Evolutionary conservation across 352 stramenopile genomes (phyloP), one percentile per base, ranked within the genome.

Genomic region (Globisporangium camurandrum): DNA sequence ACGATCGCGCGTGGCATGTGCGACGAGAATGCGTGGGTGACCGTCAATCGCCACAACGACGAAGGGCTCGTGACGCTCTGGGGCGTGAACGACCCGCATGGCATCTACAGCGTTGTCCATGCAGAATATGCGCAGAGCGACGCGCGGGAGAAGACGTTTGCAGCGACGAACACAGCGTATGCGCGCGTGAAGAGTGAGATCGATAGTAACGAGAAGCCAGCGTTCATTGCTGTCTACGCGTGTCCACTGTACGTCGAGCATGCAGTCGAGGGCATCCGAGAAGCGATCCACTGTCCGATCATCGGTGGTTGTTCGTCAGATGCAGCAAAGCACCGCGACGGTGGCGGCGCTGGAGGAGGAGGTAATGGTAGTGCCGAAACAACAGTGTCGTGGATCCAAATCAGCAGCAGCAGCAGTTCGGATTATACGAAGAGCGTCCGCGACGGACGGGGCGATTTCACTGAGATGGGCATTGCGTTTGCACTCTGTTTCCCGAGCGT

Each of bases 331-430:
- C 75, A 90, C 38, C 69, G 75, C 1, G 76, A 90, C 20, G 76
- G 70, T 12, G 41, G 50, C 7, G 14, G 14, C 14, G 14, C 8
- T 34, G 30, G 30, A 12, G 30, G 30, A 16, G 14, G 30, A 16
- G 3, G 30, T 34, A 12, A 8, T 8, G 30, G 30, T 34, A 76
- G 77, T 28, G 70, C 76, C 12, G 67, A 76, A 1, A n/a, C n/a
- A n/a, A n/a, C n/a, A n/a, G 71, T 89, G 30, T 88, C 71, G 24
- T 92, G 82, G 83, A 87, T 92, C 39, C 83, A 94, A 56, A 92
- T 94, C 46, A 90, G 80, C 45, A 94, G 83, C 46, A 85, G 79
- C 30, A 87, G 82, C 55, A 88, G 72, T 45, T 79, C 65, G 4
- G 76, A 89, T 47, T 87, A 88, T 54, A 86, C 74, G 22, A 88